Base-by-base conservation (phyloP, 2,329 filamentous ascomycete genomes). In the Apiospora saccharicola region DNA sequence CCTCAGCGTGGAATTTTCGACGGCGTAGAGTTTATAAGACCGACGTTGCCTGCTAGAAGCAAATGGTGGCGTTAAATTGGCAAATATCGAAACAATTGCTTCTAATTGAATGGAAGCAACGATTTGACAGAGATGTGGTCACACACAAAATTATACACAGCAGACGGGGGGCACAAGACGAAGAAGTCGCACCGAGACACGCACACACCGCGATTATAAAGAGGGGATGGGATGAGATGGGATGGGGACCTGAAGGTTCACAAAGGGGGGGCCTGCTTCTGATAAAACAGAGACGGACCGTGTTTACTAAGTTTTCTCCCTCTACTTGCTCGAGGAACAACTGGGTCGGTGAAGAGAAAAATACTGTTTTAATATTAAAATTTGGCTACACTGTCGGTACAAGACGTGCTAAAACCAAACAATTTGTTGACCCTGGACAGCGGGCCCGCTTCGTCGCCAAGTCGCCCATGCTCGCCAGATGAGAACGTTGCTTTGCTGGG, bases 261-360 rank as follows among this genome's bases (percentile, higher is more conserved):
- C 53, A 61, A n/a, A 61, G 53, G 53, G 53, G 34, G 57, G 34
- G 30, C 22, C 22, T 49, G 57, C 57, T 37, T 64, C 34, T 41
- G 57, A 37, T 64, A 37, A 64, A 64, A 22, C 26, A 64, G 34
- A n/a, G 37, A 37, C 57, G 57, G 57, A n/a, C 57, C 57, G 34
- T 64, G 57, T 41, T 64, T 30, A 34, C 16, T 57, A 41, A 34
- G 19, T 41, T 64, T 41, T 61, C 53, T 61, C 34, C 16, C 34
- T 64, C 16, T 41, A 64, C 34, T 64, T 22, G 34, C 30, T 64
- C 22, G 19, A 41, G 57, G 37, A 64, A 64, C 37, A 41, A 41
- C 37, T 64, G 57, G 57, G 57, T 64, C 57, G 57, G 57, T 64
- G 57, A 64, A 64, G 57, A n/a, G 57, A 64, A 64, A 41, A 64